These are phyloP conservation scores for Macrocybe gigantea DNA, from an alignment of 768 basidiomycete species.

Conservation along the genomic window DNA sequence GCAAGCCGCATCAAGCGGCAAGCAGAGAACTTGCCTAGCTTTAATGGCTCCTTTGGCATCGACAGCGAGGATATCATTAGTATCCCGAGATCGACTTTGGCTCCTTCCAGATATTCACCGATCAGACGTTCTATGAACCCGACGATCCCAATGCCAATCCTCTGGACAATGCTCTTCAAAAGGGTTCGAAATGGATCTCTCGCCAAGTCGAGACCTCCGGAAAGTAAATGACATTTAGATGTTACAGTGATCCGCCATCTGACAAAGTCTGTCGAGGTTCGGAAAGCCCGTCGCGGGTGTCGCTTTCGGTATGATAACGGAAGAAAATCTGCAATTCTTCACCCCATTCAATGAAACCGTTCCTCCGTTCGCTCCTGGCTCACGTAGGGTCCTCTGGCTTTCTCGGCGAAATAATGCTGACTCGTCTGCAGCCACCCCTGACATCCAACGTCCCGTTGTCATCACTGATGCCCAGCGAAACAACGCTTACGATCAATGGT, in stretches of 20 bases:
- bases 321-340: constrained; percentile 43
- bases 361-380: constrained; percentile 32
- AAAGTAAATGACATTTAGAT: constrained; percentile 27
- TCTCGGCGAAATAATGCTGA: neutral
- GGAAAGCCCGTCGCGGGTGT: constrained; percentile 50
- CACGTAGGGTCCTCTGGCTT: neutral
- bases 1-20: neutral
- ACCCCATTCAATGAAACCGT: constrained; percentile 56
- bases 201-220: constrained; percentile 36
- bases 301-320: constrained; percentile 60
- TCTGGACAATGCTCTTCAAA: constrained; percentile 47
- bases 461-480: constrained; percentile 43
- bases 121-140: constrained; percentile 51
- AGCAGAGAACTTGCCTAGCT: constrained; percentile 31
- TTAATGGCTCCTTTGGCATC: constrained; percentile 60
- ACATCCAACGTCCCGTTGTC: constrained; percentile 36
- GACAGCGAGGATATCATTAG: constrained; percentile 60
- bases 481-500: constrained; percentile 50
- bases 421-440: constrained; percentile 1
- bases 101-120: constrained; percentile 63
- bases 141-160: constrained; percentile 42
- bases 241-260: too few relatives aligned
- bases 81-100: constrained; percentile 54
- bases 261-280: constrained; percentile 27
- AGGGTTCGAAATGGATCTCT: constrained; percentile 51